Conservation (phyloP, 148 eudicot species). For the Linanthus parryae region DNA sequence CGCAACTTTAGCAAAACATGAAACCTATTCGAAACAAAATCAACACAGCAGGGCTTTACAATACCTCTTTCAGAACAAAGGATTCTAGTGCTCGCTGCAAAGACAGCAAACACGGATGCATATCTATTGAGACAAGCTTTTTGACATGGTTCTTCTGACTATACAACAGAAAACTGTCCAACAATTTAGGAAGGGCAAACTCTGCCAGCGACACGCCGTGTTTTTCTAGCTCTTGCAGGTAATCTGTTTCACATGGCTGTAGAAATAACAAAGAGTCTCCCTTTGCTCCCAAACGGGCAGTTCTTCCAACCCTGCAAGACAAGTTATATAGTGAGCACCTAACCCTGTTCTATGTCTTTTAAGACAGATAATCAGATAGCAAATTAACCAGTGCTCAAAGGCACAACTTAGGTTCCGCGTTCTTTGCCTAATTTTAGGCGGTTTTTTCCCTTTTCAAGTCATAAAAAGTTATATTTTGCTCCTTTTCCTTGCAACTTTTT, state of each 20-base stretch:
- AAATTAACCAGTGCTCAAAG: too few relatives aligned
- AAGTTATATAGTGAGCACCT: constrained; percentile 13
- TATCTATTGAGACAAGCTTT: constrained; percentile 61
- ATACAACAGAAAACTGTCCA: constrained; percentile 61
- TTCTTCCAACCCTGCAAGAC: constrained; percentile 88
- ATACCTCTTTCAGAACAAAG: constrained; percentile 51
- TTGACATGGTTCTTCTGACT: constrained; percentile 45
- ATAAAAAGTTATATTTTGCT: too few relatives aligned
- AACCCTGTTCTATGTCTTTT: too few relatives aligned
- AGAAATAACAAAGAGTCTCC: constrained; percentile 89
- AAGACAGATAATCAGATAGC: too few relatives aligned
- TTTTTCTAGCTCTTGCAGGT: constrained; percentile 70
- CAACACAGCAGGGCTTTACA: neutral
- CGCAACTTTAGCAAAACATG: neutral
- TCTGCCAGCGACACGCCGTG: constrained; percentile 69
- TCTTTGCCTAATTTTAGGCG: too few relatives aligned
- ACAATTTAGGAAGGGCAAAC: constrained; percentile 68
- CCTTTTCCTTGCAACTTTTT: too few relatives aligned
- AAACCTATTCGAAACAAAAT: constrained; percentile 1
- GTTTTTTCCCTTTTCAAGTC: too few relatives aligned
- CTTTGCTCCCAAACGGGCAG: constrained; percentile 92
- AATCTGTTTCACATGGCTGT: constrained; percentile 80
- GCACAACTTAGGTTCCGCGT: too few relatives aligned
- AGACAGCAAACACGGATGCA: constrained; percentile 80
- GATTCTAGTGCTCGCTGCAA: constrained; percentile 81